A percentile compares a stretch with the other conserved stretches of the same genome.
Conservation (phyloP, 192 early-diverging fungal genomes). For the Lunasporangiospora selenospora region DNA sequence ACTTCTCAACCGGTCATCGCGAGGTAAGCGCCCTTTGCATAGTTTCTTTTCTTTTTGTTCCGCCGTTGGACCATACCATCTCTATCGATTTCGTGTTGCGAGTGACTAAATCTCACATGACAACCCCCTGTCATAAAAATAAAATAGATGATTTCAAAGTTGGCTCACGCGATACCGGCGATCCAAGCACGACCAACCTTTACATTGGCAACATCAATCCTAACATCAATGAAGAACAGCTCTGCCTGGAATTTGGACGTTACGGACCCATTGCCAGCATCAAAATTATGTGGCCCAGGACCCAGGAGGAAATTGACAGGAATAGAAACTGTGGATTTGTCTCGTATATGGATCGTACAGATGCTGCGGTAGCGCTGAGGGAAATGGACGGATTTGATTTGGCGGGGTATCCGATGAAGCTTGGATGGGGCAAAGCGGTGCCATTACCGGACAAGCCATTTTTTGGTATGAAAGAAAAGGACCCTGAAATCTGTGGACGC, state of each 20-base stretch:
- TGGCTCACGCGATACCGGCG: slow-evolving; percentile 77
- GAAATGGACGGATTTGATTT: slow-evolving; percentile 77
- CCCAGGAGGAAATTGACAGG: slow-evolving; percentile 80
- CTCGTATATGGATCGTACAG: slow-evolving; percentile 82
- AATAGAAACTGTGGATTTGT: slow-evolving; percentile 88
- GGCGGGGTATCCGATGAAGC: slow-evolving; percentile 63
- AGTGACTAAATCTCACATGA: background rate
- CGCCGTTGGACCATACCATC: background rate
- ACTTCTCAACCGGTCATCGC: slow-evolving; percentile 44
- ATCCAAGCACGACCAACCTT: slow-evolving; percentile 82
- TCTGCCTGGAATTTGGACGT: slow-evolving; percentile 79
- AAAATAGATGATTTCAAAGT: slow-evolving; percentile 12
- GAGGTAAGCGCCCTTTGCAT: slow-evolving; percentile 4
- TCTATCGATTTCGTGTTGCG: background rate
- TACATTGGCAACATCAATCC: slow-evolving; percentile 85
- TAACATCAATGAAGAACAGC: slow-evolving; percentile 67
- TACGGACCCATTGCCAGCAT: slow-evolving; percentile 90
- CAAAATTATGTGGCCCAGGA: slow-evolving; percentile 97
- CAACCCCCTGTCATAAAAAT: too few species aligned
- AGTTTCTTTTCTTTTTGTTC: slow-evolving; percentile 2
- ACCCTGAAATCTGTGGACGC: background rate
- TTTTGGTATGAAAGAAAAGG: slow-evolving; percentile 59
- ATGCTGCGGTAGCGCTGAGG: slow-evolving; percentile 73
- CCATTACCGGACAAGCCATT: slow-evolving; percentile 75
- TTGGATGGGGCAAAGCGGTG: slow-evolving; percentile 89